phyloP scores from a whole-genome alignment of 441 rosid genomes.

The Theobroma grandiflorum region DNA sequence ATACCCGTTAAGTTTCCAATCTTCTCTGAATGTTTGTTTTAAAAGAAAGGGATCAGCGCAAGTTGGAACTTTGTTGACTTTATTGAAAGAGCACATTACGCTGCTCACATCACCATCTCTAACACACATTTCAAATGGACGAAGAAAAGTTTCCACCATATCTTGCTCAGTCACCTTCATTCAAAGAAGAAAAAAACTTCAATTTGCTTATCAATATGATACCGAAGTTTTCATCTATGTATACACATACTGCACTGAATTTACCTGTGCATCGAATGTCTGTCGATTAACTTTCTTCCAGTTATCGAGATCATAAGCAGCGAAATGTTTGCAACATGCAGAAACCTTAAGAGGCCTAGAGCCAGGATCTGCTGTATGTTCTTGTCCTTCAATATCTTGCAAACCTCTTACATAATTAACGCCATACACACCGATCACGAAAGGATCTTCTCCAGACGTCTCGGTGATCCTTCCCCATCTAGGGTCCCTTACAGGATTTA shows the following conservation, averaged over 20 bases:
- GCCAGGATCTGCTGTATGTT: not conserved
- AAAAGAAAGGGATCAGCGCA: conserved; percentile 51
- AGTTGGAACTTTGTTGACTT: conserved; percentile 51
- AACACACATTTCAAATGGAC: conserved; percentile 57
- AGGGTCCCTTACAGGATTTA: conserved; percentile 54
- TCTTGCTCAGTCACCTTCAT: conserved; percentile 50
- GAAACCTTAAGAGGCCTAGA: conserved; percentile 50
- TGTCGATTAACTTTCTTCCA: conserved; percentile 50
- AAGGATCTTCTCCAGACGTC: conserved; percentile 65
- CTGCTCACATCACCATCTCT: conserved; percentile 57
- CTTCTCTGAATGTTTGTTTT: conserved; percentile 40
- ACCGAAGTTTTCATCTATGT: too few species aligned
- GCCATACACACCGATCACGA: conserved; percentile 45
- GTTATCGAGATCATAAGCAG: conserved; percentile 55
- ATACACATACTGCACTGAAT: too few species aligned
- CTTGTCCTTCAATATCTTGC: conserved; percentile 45
- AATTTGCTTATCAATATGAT: not conserved
- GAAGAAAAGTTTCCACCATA: conserved; percentile 51
- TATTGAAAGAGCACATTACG: conserved; percentile 58
- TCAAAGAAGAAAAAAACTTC: not conserved
- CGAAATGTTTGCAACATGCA: conserved; percentile 59
- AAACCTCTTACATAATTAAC: conserved; percentile 51
- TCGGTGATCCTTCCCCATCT: conserved; percentile 58
- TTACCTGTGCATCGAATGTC: conserved; percentile 48
- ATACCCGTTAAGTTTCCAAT: conserved; percentile 53